phyloP scores from a whole-genome alignment of 2,329 filamentous ascomycete species.

The Periconia sp. region DNA sequence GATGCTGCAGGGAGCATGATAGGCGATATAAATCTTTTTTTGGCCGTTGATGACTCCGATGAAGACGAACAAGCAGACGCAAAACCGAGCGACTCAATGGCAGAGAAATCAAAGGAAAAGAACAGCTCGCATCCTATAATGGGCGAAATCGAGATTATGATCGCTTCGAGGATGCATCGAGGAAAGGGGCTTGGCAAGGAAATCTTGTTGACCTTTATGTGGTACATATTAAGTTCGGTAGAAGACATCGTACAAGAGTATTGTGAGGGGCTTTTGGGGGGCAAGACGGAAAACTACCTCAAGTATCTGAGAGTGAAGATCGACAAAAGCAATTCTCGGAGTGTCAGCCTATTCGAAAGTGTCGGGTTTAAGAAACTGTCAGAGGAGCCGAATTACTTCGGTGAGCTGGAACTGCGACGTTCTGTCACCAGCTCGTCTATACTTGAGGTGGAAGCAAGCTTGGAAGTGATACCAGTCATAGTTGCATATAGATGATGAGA shows the following conservation, averaged over 20 bases:
- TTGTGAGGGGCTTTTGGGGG: constrained; percentile 18
- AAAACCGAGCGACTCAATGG: neutral
- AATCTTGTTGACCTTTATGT: constrained; percentile 71
- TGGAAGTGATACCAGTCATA: constrained; percentile 8
- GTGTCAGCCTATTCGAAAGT: constrained; percentile 66
- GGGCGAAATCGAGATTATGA: constrained; percentile 88
- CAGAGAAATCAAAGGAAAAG: neutral
- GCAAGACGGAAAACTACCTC: constrained; percentile 29
- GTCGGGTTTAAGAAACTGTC: constrained; percentile 61
- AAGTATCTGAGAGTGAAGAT: constrained; percentile 68
- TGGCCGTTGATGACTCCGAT: constrained; percentile 54
- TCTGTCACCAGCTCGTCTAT: neutral
- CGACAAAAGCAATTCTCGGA: constrained; percentile 60
- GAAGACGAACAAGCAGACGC: constrained; percentile 22
- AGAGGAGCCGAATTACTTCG: constrained; percentile 67
- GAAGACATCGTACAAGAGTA: constrained; percentile 65
- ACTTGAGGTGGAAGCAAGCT: constrained; percentile 7
- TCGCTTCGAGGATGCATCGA: constrained; percentile 66
- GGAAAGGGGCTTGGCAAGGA: constrained; percentile 69
- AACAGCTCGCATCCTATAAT: constrained; percentile 43
- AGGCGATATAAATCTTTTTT: constrained; percentile 69
- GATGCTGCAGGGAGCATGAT: constrained; percentile 61
- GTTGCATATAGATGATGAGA: constrained; percentile 11
- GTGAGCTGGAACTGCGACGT: constrained; percentile 66
- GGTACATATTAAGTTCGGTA: constrained; percentile 67